Base-by-base conservation (phyloP, 139 green algal genomes). In the Chlorella sp. region DNA sequence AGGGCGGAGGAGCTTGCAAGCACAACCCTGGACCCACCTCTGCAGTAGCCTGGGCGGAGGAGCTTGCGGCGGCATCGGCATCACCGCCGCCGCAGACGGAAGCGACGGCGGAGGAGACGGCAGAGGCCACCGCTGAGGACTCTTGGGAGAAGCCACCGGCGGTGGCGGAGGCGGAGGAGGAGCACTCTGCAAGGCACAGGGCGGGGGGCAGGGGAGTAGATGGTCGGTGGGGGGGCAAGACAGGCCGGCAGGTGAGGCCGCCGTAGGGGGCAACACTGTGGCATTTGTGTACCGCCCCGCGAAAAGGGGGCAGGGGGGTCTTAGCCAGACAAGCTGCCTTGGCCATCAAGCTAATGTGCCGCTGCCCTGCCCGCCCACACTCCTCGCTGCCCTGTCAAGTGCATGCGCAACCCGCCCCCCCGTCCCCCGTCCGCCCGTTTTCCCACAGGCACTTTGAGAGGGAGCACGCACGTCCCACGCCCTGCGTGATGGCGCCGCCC, bases 71-170 rank as follows among this genome's bases (percentile, higher is more conserved):
- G 5, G 78, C 78, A 15, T 83, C 32, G 15, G 79, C 79, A 14
- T 85, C 48, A 12, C 79, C 79, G 42, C 79, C 79, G 42, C 79
- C 79, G 32, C 79, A 85, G 42, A 85, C 57, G 42, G 37, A 40
- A 18, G 79, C 79, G 12, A 36, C 48, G 18, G 84, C 84, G 0
- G 30, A n/a, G 39, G 68, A 21, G 28, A 88, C 68, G 21, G 84
- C 84, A 4, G 48, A 32, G 39, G 39, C 30, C 9, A 88, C 84
- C 4, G 84, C 84, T 3, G 68, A 66, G 84, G 68, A 28, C 39
- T 88, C 34, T 30, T 88, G 57, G 30, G 64, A 53, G 37, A 88
- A 88, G 28, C 84, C 84, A 15, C 84, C 68, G 39, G 84, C 84
- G 4, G 84, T 66, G 26, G 84, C 80, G 28, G 39, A 66, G 39